Conservation (phyloP, 192 early-diverging fungal species). For the Lunasporangiospora selenospora region DNA sequence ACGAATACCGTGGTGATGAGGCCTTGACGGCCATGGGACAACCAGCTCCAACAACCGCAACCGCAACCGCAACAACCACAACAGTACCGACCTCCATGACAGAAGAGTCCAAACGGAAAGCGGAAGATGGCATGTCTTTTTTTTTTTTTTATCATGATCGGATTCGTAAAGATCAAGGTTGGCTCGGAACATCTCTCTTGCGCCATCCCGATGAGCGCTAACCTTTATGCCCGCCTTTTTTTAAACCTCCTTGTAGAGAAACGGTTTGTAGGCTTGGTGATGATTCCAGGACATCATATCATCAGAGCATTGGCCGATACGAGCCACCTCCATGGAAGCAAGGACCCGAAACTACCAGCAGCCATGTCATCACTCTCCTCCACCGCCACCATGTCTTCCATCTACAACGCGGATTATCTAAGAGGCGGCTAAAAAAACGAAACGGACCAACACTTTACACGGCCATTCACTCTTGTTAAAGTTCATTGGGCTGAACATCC, state of each 20-base stretch:
- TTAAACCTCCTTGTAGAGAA: conserved; percentile 58
- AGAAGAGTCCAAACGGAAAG: not conserved
- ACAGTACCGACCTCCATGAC: not conserved
- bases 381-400: too few species aligned
- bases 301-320: conserved; percentile 65
- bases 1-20: conserved; percentile 66
- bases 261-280: conserved; percentile 73
- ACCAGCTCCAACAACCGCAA: not conserved
- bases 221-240: too few species aligned
- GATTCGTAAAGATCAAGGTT: too few species aligned
- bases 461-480: too few species aligned
- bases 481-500: too few species aligned
- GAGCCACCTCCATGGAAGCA: conserved; percentile 41
- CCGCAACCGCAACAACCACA: not conserved
- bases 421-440: too few species aligned
- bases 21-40: not conserved
- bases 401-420: too few species aligned
- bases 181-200: too few species aligned
- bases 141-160: not conserved
- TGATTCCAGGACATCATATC: conserved; percentile 80
- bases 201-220: too few species aligned
- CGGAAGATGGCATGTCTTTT: conserved; percentile 11
- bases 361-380: too few species aligned
- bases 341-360: too few species aligned
- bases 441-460: too few species aligned